Base-by-base conservation (phyloP, 495 filamentous ascomycete species). In the Penicillium subrubescens region DNA sequence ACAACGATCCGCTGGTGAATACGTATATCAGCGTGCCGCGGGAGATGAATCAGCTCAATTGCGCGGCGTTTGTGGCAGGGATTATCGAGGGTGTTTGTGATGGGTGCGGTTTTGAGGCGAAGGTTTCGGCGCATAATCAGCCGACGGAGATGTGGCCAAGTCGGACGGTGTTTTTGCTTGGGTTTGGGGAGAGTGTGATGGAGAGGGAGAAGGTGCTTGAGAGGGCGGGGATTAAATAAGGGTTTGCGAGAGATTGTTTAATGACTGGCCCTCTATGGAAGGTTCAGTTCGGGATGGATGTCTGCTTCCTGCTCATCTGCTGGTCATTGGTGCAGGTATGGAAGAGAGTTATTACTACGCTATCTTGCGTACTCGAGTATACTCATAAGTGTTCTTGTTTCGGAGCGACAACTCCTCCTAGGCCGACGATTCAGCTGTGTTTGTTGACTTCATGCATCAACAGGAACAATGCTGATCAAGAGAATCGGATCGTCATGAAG, bases 81-180 rank as follows among this genome's bases (percentile, higher is more conserved):
- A 91, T 99, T 60, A 89, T 99, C 59, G 95, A 99, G 84, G 95
- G 96, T 7, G 89, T 96, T 0, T 95, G 94, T 74, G 95, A 97
- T 78, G 94, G 92, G 8, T 90, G 91, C 58, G 92, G 90, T 10
- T 96, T 97, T 75, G 88, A 89, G 60, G 91, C 92, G 4, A 88
- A 89, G 64, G 96, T 98, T 27, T 94, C 92, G 61, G 95, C 96
- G 66, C 96, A 98, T 80, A 93, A 88, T 72, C 92, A 92, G 59
- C 87, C 82, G 23, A 84, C 89, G 67, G 89, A 90, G 67, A 89
- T 97, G 89, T 97, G 92, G 92, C 95, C 95, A 0, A 89, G 90
- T 44, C 92, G 93, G 78, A 99, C 95, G 63, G 93, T 98, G 25
- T 98, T 97, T 79, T 79, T 99, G 73, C 86, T 99, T 56, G 89